These are phyloP conservation scores for Cercospora sp. DNA, from an alignment of 2,329 filamentous ascomycete species.

Conservation along the genomic window DNA sequence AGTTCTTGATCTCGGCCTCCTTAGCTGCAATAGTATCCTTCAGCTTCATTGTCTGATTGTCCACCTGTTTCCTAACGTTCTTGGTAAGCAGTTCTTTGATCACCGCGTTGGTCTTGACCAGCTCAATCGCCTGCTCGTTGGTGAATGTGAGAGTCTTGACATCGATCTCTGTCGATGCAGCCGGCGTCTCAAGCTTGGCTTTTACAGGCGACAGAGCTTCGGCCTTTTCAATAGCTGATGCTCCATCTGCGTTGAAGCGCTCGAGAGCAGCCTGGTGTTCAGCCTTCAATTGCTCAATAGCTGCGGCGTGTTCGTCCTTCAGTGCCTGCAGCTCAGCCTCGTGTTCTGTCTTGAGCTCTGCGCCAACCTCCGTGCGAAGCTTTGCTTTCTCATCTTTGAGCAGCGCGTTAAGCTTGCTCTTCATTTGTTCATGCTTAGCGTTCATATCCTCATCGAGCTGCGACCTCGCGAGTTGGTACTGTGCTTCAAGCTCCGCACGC, in stretches of 20 bases:
- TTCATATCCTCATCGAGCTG: constrained; percentile 53
- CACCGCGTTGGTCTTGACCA: constrained; percentile 52
- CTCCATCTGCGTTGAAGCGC: constrained; percentile 39
- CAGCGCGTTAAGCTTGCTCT: constrained; percentile 65
- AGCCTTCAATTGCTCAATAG: constrained; percentile 43
- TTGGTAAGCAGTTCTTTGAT: constrained; percentile 54
- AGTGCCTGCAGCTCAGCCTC: constrained; percentile 53
- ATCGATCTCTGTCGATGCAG: constrained; percentile 27
- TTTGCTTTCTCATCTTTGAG: constrained; percentile 52
- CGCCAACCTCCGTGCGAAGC: constrained; percentile 40
- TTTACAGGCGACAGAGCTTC: constrained; percentile 39
- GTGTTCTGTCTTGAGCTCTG: constrained; percentile 44
- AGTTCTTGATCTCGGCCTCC: constrained; percentile 34
- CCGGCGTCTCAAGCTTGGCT: constrained; percentile 37
- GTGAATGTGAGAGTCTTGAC: constrained; percentile 42
- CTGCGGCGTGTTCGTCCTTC: constrained; percentile 48
- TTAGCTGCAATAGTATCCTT: constrained; percentile 37
- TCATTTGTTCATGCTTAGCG: constrained; percentile 68
- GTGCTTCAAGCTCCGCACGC: constrained; percentile 41
- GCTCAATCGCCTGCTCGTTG: constrained; percentile 52
- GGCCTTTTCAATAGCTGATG: constrained; percentile 41
- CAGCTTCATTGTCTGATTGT: constrained; percentile 43
- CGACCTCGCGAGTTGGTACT: constrained; percentile 41
- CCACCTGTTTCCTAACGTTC: constrained; percentile 57
- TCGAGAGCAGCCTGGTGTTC: constrained; percentile 42